Evolutionary conservation across 2,329 filamentous ascomycete genomes (phyloP).

Genomic region (Cytospora piceicola): DNA sequence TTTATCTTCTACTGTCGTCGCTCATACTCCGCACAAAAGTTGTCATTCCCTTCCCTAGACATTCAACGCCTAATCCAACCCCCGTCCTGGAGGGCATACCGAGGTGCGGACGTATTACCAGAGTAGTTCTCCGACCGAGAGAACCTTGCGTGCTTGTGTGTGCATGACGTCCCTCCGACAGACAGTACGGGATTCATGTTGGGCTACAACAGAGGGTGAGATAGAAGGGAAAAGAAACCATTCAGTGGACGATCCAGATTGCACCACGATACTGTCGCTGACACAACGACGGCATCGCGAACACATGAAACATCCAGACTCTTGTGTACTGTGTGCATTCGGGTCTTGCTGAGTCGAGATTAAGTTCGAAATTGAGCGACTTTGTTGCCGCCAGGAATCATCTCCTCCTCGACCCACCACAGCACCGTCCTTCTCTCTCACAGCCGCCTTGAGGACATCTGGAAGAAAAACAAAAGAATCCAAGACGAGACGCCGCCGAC

Average conservation of each 20-base stretch:
- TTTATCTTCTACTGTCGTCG: background rate
- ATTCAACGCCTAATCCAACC: background rate
- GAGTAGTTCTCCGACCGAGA: background rate
- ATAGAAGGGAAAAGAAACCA: background rate
- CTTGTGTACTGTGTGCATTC: background rate
- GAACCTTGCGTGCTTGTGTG: background rate
- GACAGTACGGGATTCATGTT: background rate
- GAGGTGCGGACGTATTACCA: background rate
- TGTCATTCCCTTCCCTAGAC: background rate
- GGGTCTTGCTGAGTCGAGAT: background rate
- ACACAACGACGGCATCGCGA: background rate
- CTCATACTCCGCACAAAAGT: background rate
- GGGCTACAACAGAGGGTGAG: background rate
- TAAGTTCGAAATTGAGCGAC: background rate
- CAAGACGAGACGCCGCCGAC: background rate
- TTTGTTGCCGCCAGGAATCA: background rate
- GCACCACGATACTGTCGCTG: background rate
- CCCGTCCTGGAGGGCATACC: background rate
- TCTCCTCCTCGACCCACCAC: background rate
- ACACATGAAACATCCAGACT: background rate
- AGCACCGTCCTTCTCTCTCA: background rate
- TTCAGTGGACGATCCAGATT: background rate
- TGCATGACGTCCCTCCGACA: background rate
- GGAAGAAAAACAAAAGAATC: background rate
- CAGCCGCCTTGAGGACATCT: background rate